Conservation (phyloP, 1,284 basidiomycete genomes). For the Ganoderma multipileum region DNA sequence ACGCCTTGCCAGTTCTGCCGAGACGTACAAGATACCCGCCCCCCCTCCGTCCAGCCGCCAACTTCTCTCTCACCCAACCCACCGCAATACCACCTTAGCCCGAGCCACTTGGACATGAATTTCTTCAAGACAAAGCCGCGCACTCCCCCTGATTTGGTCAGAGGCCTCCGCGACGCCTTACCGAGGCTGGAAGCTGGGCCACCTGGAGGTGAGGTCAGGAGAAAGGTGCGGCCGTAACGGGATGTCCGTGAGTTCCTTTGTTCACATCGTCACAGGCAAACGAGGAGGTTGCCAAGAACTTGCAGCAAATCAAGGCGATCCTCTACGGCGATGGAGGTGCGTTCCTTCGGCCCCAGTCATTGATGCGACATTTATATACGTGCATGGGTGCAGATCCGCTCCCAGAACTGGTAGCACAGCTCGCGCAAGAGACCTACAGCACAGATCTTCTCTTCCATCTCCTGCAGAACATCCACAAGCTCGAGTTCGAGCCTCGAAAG, state of each 20-base stretch:
- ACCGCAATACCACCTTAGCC: background rate
- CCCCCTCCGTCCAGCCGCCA: conserved; percentile 12
- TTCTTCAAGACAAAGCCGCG: conserved; percentile 93
- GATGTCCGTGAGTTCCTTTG: conserved; percentile 1
- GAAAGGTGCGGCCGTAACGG: conserved; percentile 63
- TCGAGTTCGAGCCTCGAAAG: conserved; percentile 97
- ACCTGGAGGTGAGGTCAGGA: conserved; percentile 76
- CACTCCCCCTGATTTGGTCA: conserved; percentile 86
- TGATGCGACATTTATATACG: conserved; percentile 6
- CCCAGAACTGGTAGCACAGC: conserved; percentile 88
- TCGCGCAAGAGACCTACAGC: conserved; percentile 95
- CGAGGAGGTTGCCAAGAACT: conserved; percentile 89
- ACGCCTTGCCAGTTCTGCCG: conserved; percentile 31
- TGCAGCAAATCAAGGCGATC: conserved; percentile 88
- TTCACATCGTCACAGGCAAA: conserved; percentile 61
- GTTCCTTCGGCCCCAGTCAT: conserved; percentile 34
- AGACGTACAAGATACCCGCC: conserved; percentile 29
- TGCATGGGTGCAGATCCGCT: conserved; percentile 64
- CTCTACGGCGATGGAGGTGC: conserved; percentile 88
- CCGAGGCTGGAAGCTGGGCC: conserved; percentile 77
- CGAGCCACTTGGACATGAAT: conserved; percentile 65
- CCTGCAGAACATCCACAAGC: conserved; percentile 81
- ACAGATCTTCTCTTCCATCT: conserved; percentile 88
- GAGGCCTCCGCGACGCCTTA: conserved; percentile 81
- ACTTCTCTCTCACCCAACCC: conserved; percentile 15